Conservation (phyloP, 805 yeast species). For the Cyberlindnera euphorbiae region DNA sequence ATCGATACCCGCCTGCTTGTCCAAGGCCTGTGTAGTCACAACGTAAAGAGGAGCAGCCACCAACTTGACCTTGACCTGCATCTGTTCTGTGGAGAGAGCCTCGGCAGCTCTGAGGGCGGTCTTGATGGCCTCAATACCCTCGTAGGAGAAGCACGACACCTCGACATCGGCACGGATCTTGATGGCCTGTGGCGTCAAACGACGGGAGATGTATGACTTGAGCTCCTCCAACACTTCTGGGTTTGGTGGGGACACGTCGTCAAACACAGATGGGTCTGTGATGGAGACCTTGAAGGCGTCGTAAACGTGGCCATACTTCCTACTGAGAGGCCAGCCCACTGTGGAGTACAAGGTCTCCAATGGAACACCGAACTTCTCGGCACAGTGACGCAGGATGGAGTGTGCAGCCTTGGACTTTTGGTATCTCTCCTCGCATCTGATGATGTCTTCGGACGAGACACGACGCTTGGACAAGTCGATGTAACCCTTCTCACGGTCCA, state of each 20-base stretch:
- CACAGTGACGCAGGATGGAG: constrained; percentile 97
- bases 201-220: constrained; percentile 79
- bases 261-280: constrained; percentile 83
- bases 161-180: constrained; percentile 98
- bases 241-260: constrained; percentile 67
- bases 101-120: constrained; percentile 86
- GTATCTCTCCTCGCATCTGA: constrained; percentile 95
- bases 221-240: constrained; percentile 77
- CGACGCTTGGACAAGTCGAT: constrained; percentile 97
- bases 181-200: constrained; percentile 96
- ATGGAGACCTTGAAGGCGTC: constrained; percentile 96
- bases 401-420: constrained; percentile 96
- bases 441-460: constrained; percentile 95
- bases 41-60: constrained; percentile 98
- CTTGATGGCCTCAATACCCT: constrained; percentile 97
- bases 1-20: constrained; percentile 84
- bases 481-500: constrained; percentile 97
- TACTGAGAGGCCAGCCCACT: constrained; percentile 96
- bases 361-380: constrained; percentile 88
- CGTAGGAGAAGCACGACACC: constrained; percentile 94
- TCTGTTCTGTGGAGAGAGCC: constrained; percentile 70
- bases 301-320: constrained; percentile 93
- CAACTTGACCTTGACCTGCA: constrained; percentile 87
- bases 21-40: constrained; percentile 86
- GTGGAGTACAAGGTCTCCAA: constrained; percentile 82